These are phyloP conservation scores for Ustilago vetiveriae DNA, from an alignment of 1,284 basidiomycete species.

Conservation along the genomic window DNA sequence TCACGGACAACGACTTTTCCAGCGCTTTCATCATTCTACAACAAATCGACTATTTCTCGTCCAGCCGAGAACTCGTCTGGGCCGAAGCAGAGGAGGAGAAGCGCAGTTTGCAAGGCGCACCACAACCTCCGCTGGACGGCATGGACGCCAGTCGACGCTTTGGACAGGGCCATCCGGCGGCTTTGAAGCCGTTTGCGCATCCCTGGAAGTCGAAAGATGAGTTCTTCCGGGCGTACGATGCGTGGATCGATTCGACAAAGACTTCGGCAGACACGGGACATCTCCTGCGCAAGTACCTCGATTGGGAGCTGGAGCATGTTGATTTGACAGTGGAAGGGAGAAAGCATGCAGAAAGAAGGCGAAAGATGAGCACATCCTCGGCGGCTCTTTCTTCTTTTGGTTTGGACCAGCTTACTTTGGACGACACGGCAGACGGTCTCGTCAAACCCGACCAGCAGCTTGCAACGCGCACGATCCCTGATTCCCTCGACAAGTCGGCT, in stretches of 20 bases:
- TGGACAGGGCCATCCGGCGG: constrained; percentile 28
- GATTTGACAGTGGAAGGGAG: constrained; percentile 51
- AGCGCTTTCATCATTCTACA: constrained; percentile 30
- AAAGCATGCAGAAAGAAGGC: constrained; percentile 42
- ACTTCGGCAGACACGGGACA: constrained; percentile 32
- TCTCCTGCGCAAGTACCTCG: constrained; percentile 39
- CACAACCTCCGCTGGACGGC: constrained; percentile 9
- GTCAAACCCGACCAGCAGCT: neutral
- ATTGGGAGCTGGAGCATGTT: constrained; percentile 44
- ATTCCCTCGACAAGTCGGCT: no score
- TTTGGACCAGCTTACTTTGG: constrained; percentile 12
- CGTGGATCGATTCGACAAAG: constrained; percentile 25
- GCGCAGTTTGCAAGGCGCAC: constrained; percentile 14
- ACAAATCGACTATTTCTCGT: constrained; percentile 19
- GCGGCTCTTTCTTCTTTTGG: constrained; percentile 10
- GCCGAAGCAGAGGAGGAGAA: constrained; percentile 56
- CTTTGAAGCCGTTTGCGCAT: constrained; percentile 44
- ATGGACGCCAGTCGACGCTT: constrained; percentile 27
- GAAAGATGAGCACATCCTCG: constrained; percentile 40
- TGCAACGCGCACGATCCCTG: no score
- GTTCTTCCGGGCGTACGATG: constrained; percentile 43
- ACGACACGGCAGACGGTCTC: neutral
- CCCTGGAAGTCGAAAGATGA: constrained; percentile 41
- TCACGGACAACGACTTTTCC: constrained; percentile 35
- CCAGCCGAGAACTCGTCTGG: constrained; percentile 50